phyloP scores from a whole-genome alignment of 1,139 yeast species.

The Candida sp. region DNA sequence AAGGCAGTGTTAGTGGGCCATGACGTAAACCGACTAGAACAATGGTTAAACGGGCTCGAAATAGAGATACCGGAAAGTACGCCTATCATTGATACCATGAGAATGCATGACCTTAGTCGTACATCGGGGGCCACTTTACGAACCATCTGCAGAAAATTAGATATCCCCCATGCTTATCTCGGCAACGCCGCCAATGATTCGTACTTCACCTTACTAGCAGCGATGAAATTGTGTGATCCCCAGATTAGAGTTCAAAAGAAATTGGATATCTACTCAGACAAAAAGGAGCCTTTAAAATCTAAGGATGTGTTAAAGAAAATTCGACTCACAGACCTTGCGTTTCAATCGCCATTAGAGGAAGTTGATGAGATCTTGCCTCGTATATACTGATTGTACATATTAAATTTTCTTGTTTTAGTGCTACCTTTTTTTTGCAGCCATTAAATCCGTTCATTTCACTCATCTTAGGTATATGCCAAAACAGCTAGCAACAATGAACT shows the following conservation, averaged over 20 bases:
- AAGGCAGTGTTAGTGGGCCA: conserved; percentile 63
- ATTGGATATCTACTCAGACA: conserved; percentile 15
- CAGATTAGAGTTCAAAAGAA: conserved; percentile 11
- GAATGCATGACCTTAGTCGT: conserved; percentile 42
- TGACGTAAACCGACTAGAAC: conserved; percentile 56
- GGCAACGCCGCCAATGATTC: conserved; percentile 90
- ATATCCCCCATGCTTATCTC: conserved; percentile 61
- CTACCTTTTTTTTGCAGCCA: no score
- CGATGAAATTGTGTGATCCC: conserved; percentile 58
- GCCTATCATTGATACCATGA: conserved; percentile 50
- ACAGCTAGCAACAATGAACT: no score
- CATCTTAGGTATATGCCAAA: no score
- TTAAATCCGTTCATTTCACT: no score
- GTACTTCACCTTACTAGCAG: conserved; percentile 60
- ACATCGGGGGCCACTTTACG: conserved; percentile 47
- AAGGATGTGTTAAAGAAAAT: not conserved
- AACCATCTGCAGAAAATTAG: conserved; percentile 47
- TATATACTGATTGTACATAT: no score
- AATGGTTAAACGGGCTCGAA: conserved; percentile 48
- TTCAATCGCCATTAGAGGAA: not conserved
- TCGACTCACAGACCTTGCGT: not conserved
- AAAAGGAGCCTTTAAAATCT: conserved; percentile 1
- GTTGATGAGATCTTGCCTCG: not conserved
- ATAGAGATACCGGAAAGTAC: conserved; percentile 37
- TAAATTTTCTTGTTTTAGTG: no score